Evolutionary conservation across 177 flowering plant species (phyloP).

Genomic region (Vitis hybrid): DNA sequence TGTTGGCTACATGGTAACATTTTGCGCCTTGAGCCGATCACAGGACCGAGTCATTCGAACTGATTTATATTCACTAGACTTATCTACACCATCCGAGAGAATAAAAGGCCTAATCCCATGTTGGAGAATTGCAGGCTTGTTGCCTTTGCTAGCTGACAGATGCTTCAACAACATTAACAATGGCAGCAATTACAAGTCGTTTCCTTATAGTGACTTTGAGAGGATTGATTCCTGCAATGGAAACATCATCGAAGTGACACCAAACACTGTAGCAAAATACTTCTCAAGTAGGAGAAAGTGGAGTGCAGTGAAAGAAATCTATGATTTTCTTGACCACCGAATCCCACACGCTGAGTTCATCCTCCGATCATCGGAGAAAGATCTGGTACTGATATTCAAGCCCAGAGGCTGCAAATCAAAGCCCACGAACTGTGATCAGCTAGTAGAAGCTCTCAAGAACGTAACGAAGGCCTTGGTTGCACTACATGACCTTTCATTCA

Average conservation of each 20-base stretch:
- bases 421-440: slow-evolving; percentile 44
- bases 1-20: slow-evolving; percentile 52
- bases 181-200: slow-evolving; percentile 2
- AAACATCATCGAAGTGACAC: slow-evolving; percentile 48
- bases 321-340: slow-evolving; percentile 55
- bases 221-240: slow-evolving; percentile 47
- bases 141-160: slow-evolving; percentile 50
- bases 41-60: slow-evolving; percentile 54
- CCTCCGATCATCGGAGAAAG: slow-evolving; percentile 30
- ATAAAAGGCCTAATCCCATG: slow-evolving; percentile 64
- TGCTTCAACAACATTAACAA: slow-evolving; percentile 27
- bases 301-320: slow-evolving; percentile 57
- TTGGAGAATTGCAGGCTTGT: slow-evolving; percentile 55
- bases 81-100: slow-evolving; percentile 52
- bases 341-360: slow-evolving; percentile 64
- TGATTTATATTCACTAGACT: slow-evolving; percentile 55
- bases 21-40: slow-evolving; percentile 61
- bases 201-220: slow-evolving; percentile 57
- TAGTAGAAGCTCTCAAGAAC: slow-evolving; percentile 57
- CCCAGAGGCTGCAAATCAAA: slow-evolving; percentile 54
- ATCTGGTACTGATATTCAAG: slow-evolving; percentile 47
- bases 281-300: slow-evolving; percentile 52
- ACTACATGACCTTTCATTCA: slow-evolving; percentile 68
- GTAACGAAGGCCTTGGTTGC: slow-evolving; percentile 73
- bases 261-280: slow-evolving; percentile 35